Evolutionary conservation across 768 basidiomycete species (phyloP).

Genomic region (Mycena olivaceomarginata): DNA sequence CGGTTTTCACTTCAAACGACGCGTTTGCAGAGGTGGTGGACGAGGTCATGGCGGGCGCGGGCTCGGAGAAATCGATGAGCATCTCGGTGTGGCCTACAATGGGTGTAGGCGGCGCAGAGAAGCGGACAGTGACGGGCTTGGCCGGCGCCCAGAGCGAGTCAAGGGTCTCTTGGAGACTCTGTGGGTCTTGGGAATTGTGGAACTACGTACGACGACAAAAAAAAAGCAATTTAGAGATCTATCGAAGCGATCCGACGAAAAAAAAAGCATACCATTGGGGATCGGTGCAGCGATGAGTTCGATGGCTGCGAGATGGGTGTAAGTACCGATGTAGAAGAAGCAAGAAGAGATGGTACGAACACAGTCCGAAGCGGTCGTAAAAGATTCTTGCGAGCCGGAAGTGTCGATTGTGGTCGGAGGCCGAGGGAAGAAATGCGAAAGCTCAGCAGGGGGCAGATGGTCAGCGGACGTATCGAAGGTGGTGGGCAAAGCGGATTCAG

Average conservation of each 20-base stretch:
- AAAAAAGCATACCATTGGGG: conserved; percentile 26
- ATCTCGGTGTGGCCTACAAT: conserved; percentile 4
- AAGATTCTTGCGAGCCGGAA: conserved; percentile 12
- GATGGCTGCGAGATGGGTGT: conserved; percentile 13
- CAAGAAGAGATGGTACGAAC: conserved; percentile 6
- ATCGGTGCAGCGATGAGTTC: conserved; percentile 12
- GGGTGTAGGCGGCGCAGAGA: conserved; percentile 37
- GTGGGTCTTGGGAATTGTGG: conserved; percentile 3
- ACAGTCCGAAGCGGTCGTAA: conserved; percentile 12
- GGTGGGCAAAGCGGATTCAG: conserved; percentile 49
- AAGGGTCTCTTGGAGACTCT: conserved; percentile 38
- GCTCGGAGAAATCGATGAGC: conserved; percentile 40
- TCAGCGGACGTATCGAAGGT: conserved; percentile 50
- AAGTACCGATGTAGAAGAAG: not conserved
- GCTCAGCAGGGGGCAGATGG: conserved; percentile 36
- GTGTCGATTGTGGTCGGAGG: conserved; percentile 29
- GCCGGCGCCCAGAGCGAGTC: conserved; percentile 43
- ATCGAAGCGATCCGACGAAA: not conserved
- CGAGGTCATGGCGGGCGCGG: conserved; percentile 12
- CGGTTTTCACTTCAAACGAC: conserved; percentile 29
- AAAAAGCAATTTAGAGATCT: not conserved
- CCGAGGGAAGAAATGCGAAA: conserved; percentile 44
- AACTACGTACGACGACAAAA: conserved; percentile 5
- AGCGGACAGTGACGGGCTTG: conserved; percentile 33
- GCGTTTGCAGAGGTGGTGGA: conserved; percentile 30